Evolutionary conservation across 305 asterid species (phyloP).

Genomic region (Stenogyne calaminthoides): DNA sequence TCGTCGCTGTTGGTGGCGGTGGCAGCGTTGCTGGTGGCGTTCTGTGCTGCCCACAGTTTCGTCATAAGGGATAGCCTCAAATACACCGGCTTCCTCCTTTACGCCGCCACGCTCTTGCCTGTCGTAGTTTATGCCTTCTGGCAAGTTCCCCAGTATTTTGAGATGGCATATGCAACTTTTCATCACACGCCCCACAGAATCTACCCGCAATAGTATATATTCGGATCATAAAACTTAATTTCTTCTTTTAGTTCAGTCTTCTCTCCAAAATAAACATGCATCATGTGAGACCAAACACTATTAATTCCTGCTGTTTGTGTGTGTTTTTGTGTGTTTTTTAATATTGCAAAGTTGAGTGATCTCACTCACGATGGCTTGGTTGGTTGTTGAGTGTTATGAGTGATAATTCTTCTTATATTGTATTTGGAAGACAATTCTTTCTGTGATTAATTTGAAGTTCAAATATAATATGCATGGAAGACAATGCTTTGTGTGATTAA

Average conservation of each 20-base stretch:
- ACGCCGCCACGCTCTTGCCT: conserved; percentile 2
- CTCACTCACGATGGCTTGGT: neutral
- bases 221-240: too few relatives aligned
- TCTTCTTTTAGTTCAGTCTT: neutral
- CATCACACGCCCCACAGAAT: neutral
- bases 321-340: neutral
- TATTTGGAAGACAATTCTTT: neutral
- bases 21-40: conserved; percentile 8
- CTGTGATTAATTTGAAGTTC: too few relatives aligned
- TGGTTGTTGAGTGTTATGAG: neutral
- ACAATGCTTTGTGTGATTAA: too few relatives aligned
- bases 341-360: neutral
- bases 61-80: neutral
- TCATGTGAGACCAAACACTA: too few relatives aligned
- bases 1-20: neutral
- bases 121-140: neutral
- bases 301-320: neutral
- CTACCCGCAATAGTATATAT: neutral
- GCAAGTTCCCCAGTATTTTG: neutral
- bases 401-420: neutral
- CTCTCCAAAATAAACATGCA: too few relatives aligned
- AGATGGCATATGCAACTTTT: neutral
- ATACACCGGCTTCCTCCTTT: neutral
- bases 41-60: neutral
- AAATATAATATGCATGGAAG: too few relatives aligned